Conservation (phyloP, 148 eudicot genomes). For the Rhododendron ovatum region DNA sequence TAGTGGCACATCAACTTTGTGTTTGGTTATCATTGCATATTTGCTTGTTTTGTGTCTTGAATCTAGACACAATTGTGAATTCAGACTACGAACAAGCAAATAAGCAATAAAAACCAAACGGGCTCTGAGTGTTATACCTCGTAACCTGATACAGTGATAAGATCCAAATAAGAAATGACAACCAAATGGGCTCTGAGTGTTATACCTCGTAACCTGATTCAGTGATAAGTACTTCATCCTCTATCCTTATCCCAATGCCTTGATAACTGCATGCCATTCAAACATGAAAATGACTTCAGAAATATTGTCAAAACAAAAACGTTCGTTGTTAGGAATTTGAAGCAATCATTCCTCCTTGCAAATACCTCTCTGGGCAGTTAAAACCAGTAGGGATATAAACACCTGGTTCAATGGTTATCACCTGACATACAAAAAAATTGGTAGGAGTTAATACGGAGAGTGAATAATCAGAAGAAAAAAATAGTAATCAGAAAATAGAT, state of each 20-base stretch:
- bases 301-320: not conserved
- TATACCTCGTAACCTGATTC: constrained; percentile 85
- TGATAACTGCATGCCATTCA: constrained; percentile 53
- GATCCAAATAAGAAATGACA: constrained; percentile 25
- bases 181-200: not conserved
- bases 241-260: constrained; percentile 93
- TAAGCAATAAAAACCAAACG: not conserved
- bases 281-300: not conserved
- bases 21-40: not conserved
- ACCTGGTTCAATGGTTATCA: constrained; percentile 96
- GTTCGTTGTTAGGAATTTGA: not conserved
- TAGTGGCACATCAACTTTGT: not conserved
- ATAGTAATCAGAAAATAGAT: not conserved
- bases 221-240: constrained; percentile 89
- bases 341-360: not conserved
- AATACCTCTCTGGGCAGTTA: constrained; percentile 66
- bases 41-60: not conserved
- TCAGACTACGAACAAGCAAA: not conserved
- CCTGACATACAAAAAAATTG: constrained; percentile 33
- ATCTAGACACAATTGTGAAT: not conserved
- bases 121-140: constrained; percentile 41
- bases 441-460: not conserved
- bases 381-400: constrained; percentile 70
- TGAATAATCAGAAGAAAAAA: not conserved
- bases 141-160: constrained; percentile 76